These are phyloP conservation scores for Xylaria sp. DNA, from an alignment of 2,329 filamentous ascomycete species.

Conservation along the genomic window DNA sequence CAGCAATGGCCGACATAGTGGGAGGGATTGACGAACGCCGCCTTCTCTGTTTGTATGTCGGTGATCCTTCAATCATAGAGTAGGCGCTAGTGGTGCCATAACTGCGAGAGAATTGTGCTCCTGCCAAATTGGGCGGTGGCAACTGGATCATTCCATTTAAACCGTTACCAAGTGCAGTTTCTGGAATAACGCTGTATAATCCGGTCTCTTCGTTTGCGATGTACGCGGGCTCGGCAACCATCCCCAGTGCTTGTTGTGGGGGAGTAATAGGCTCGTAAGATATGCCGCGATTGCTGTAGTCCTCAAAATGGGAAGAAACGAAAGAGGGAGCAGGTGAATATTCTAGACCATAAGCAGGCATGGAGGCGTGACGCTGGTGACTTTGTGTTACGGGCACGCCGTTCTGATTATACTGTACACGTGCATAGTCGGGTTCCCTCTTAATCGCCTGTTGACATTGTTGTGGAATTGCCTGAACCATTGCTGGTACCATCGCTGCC, in stretches of 20 bases:
- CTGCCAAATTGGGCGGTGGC: slow-evolving; percentile 84
- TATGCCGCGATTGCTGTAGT: slow-evolving; percentile 95
- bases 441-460: slow-evolving; percentile 75
- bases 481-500: slow-evolving; percentile 73
- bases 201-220: slow-evolving; percentile 98
- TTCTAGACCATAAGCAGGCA: slow-evolving; percentile 94
- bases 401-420: slow-evolving; percentile 91
- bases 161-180: slow-evolving; percentile 76
- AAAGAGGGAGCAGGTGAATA: slow-evolving; percentile 98
- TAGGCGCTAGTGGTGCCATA: slow-evolving; percentile 84
- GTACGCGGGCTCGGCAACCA: slow-evolving; percentile 91
- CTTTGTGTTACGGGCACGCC: slow-evolving; percentile 84
- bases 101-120: slow-evolving; percentile 80
- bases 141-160: slow-evolving; percentile 93
- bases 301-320: slow-evolving; percentile 97
- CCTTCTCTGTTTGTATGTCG: slow-evolving; percentile 97
- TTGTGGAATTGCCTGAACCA: slow-evolving; percentile 75
- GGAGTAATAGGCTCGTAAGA: slow-evolving; percentile 98
- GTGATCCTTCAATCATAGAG: slow-evolving; percentile 96
- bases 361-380: slow-evolving; percentile 95
- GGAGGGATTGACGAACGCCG: slow-evolving; percentile 93
- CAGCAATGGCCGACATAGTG: slow-evolving; percentile 75
- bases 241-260: slow-evolving; percentile 85
- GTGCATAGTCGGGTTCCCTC: slow-evolving; percentile 85
- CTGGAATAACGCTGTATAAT: slow-evolving; percentile 93